These are phyloP conservation scores for Parastagonospora nodorum DNA, from an alignment of 2,329 filamentous ascomycete species.

Conservation along the genomic window DNA sequence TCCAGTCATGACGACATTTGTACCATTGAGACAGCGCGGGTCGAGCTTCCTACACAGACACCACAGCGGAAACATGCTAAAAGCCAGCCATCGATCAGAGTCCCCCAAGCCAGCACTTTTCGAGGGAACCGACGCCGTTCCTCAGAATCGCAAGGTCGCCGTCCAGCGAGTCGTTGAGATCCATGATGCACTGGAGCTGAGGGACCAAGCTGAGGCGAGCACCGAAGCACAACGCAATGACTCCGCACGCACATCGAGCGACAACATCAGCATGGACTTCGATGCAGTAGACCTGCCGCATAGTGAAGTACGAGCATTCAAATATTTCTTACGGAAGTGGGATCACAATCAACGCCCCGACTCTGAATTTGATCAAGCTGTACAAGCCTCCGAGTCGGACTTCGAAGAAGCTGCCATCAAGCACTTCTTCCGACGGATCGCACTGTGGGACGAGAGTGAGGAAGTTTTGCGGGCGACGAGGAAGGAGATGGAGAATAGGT, in stretches of 20 bases:
- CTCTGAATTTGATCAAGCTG: slow-evolving; percentile 18
- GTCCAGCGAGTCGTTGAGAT: slow-evolving; percentile 20
- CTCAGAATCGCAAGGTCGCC: slow-evolving; percentile 18
- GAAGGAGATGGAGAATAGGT: slow-evolving; percentile 11
- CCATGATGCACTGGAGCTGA: slow-evolving; percentile 18
- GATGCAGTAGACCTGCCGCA: slow-evolving; percentile 15
- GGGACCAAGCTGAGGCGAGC: slow-evolving; percentile 7
- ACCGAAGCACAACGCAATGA: slow-evolving; percentile 4
- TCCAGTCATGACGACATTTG: slow-evolving; percentile 12
- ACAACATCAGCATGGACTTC: slow-evolving; percentile 19
- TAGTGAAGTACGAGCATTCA: slow-evolving; percentile 28
- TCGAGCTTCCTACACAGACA: slow-evolving; percentile 11
- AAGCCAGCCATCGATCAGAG: slow-evolving; percentile 1
- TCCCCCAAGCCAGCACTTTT: slow-evolving; percentile 6
- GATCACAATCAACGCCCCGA: slow-evolving; percentile 18
- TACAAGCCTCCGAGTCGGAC: slow-evolving; percentile 7
- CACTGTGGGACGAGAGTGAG: slow-evolving; percentile 23
- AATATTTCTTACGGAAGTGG: slow-evolving; percentile 27
- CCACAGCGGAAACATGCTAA: slow-evolving; percentile 10
- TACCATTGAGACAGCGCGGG: slow-evolving; percentile 8
- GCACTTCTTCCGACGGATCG: slow-evolving; percentile 28
- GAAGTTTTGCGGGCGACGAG: slow-evolving; percentile 18
- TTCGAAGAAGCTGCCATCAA: slow-evolving; percentile 26
- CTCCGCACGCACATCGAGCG: slow-evolving; percentile 11
- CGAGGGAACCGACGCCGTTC: slow-evolving; percentile 21